A percentile compares a stretch with the other conserved stretches of the same genome.
phyloP scores from a whole-genome alignment of 768 basidiomycete species.

The Glaciozyma antarctica region DNA sequence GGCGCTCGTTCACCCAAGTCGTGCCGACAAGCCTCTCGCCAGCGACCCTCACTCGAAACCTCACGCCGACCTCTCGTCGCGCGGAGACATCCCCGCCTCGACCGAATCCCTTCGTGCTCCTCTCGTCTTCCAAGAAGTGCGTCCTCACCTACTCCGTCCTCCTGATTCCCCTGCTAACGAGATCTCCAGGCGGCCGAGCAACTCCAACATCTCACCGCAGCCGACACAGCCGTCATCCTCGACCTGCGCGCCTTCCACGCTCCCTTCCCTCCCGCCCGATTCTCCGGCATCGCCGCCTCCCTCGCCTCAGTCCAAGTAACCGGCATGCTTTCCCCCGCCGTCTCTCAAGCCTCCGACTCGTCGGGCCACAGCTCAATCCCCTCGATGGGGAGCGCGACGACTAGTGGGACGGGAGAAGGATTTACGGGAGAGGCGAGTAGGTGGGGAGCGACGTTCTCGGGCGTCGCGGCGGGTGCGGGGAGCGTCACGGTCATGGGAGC shows the following conservation, averaged over 20 bases:
- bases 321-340: not conserved
- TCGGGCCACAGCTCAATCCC: too few relatives aligned
- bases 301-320: not conserved
- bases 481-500: not conserved
- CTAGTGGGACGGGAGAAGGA: not conserved
- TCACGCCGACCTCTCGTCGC: not conserved
- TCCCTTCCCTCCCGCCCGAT: not conserved
- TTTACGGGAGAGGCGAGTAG: not conserved
- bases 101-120: too few relatives aligned
- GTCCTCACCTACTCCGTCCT: too few relatives aligned
- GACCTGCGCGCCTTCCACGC: slow-evolving; percentile 8
- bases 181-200: not conserved
- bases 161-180: not conserved
- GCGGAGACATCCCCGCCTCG: too few relatives aligned
- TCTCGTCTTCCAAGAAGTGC: too few relatives aligned
- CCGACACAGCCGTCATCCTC: not conserved
- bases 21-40: not conserved
- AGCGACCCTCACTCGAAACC: not conserved
- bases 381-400: not conserved
- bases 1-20: not conserved
- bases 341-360: not conserved
- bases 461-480: not conserved
- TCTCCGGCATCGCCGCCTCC: not conserved
- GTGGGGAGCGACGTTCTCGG: not conserved
- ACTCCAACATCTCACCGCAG: not conserved